A percentile compares a stretch with the other conserved stretches of the same genome.
Evolutionary conservation across 1,284 basidiomycete genomes (phyloP).

Genomic region (Vanrija sp.): DNA sequence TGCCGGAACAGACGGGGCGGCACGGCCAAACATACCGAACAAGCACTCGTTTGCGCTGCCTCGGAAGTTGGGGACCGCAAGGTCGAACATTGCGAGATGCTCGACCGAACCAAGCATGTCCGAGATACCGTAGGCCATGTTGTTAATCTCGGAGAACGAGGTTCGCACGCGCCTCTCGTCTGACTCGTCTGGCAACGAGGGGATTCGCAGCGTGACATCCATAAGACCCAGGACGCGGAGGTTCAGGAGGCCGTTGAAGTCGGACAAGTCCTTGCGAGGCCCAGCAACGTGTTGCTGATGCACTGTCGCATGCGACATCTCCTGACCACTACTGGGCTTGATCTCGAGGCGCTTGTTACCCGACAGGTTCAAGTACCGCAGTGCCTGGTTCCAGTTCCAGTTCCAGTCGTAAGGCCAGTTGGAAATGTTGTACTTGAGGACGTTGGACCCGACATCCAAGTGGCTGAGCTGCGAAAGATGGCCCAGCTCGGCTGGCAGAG

Average conservation of each 20-base stretch:
- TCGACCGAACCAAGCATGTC: constrained; percentile 80
- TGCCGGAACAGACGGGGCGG: constrained; percentile 57
- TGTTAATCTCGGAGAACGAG: constrained; percentile 82
- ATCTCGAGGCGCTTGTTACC: constrained; percentile 87
- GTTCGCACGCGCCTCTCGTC: constrained; percentile 90
- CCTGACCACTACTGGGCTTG: constrained; percentile 59
- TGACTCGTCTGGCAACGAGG: constrained; percentile 80
- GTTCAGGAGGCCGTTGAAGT: constrained; percentile 78
- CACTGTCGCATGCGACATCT: constrained; percentile 39
- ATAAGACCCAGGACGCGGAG: constrained; percentile 90
- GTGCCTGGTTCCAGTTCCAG: constrained; percentile 95
- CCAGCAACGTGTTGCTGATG: constrained; percentile 21
- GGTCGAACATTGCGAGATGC: constrained; percentile 82
- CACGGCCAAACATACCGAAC: constrained; percentile 90
- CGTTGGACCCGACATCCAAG: constrained; percentile 91
- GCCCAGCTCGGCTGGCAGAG: constrained; percentile 83
- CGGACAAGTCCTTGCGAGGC: constrained; percentile 59
- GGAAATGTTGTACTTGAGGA: constrained; percentile 95
- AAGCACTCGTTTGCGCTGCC: constrained; percentile 76
- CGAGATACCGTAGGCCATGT: constrained; percentile 94
- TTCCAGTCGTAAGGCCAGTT: constrained; percentile 99
- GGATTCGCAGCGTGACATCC: constrained; percentile 90
- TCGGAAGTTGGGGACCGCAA: constrained; percentile 86
- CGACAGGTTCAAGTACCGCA: constrained; percentile 84
- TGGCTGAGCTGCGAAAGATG: constrained; percentile 75